Evolutionary conservation across 495 filamentous ascomycete species (phyloP).

Genomic region (Penicillium pancosmium): DNA sequence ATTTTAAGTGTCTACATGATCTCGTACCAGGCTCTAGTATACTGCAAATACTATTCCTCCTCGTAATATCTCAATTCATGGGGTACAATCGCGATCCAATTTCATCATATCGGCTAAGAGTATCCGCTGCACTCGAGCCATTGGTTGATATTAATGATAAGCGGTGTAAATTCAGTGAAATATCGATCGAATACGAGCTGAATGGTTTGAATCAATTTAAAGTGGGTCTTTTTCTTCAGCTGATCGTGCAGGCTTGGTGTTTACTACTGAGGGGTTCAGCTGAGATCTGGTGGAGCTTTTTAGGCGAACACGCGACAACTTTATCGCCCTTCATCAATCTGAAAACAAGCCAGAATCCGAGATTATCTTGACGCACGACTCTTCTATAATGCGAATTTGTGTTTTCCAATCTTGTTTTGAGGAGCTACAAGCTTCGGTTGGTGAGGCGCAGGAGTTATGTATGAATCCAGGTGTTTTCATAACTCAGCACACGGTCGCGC

Average conservation of each 20-base stretch:
- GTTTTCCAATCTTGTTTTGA: slow-evolving; percentile 18
- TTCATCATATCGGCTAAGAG: background rate
- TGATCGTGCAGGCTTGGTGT: slow-evolving; percentile 1
- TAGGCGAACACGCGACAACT: slow-evolving; percentile 10
- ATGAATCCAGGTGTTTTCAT: slow-evolving; percentile 14
- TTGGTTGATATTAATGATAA: background rate
- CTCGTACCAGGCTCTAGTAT: too few species aligned
- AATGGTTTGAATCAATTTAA: background rate
- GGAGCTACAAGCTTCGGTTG: slow-evolving; percentile 18
- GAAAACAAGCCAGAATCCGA: background rate
- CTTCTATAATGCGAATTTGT: slow-evolving; percentile 12
- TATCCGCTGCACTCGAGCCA: background rate
- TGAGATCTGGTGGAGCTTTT: background rate
- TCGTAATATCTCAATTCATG: too few species aligned
- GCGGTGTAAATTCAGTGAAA: background rate
- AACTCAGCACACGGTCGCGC: slow-evolving; percentile 8
- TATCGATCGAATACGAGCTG: background rate
- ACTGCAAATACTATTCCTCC: too few species aligned
- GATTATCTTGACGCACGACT: background rate
- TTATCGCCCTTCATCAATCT: background rate
- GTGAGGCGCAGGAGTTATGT: slow-evolving; percentile 14
- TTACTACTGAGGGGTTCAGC: slow-evolving; percentile 5
- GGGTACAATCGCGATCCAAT: too few species aligned
- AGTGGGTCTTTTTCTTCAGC: background rate
- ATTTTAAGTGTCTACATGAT: background rate